A percentile compares a stretch with the other conserved stretches of the same genome.
Evolutionary conservation across 1,284 basidiomycete species (phyloP).

Genomic region (Xerocomus cyaneibrunnescens): DNA sequence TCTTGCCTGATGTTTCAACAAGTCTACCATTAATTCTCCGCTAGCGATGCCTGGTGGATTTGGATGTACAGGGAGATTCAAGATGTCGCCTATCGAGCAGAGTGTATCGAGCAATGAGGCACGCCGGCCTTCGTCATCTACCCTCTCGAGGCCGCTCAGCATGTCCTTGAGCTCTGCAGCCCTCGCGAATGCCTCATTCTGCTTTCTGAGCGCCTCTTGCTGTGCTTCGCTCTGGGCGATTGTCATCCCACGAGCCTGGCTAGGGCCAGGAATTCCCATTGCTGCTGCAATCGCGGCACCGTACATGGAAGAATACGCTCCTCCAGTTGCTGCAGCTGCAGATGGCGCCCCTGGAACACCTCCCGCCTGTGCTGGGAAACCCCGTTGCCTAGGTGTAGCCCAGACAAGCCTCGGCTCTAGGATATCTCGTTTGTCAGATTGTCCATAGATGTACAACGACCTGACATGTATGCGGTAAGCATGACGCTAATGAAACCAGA

Average conservation of each 20-base stretch:
- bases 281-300: constrained; percentile 16
- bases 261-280: constrained; percentile 24
- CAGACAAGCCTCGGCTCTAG: constrained; percentile 70
- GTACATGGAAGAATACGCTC: not conserved
- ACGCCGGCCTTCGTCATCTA: constrained; percentile 75
- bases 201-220: constrained; percentile 43
- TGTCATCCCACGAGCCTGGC: constrained; percentile 14
- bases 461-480: constrained; percentile 37
- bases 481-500: not conserved
- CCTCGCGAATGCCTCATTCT: constrained; percentile 53
- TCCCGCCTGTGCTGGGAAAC: constrained; percentile 41
- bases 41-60: constrained; percentile 65
- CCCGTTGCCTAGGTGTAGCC: constrained; percentile 70
- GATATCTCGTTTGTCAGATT: constrained; percentile 52
- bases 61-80: constrained; percentile 63
- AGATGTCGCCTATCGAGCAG: constrained; percentile 65
- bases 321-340: not conserved
- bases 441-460: constrained; percentile 70
- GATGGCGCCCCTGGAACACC: constrained; percentile 22
- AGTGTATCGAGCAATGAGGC: constrained; percentile 65
- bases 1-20: constrained; percentile 76
- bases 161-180: constrained; percentile 67
- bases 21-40: constrained; percentile 66
- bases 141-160: constrained; percentile 67
- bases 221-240: constrained; percentile 40